These are phyloP conservation scores for Suillus decipiens DNA, from an alignment of 768 basidiomycete genomes.

Conservation along the genomic window DNA sequence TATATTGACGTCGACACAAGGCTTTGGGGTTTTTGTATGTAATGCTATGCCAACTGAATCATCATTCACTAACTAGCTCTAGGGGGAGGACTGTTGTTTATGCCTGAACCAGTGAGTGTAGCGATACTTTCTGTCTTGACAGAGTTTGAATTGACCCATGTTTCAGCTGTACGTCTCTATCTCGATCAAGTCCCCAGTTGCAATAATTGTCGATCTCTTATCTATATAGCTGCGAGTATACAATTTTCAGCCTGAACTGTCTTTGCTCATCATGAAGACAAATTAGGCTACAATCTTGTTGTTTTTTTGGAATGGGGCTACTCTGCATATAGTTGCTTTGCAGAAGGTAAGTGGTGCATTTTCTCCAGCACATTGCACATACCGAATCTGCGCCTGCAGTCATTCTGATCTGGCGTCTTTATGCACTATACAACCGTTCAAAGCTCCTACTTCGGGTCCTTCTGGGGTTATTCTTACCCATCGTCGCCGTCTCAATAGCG, in stretches of 20 bases:
- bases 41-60: neutral
- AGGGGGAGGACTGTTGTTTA: slow-evolving; percentile 5
- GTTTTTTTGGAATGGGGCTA: neutral
- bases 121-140: neutral
- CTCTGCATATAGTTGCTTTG: neutral
- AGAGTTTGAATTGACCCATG: neutral
- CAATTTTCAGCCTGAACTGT: neutral
- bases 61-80: neutral
- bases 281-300: neutral
- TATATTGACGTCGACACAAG: neutral
- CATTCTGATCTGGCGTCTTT: slow-evolving; percentile 4
- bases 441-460: neutral
- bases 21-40: neutral
- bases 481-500: neutral
- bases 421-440: neutral
- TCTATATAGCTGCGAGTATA: neutral
- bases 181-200: neutral
- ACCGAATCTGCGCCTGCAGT: neutral
- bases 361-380: neutral
- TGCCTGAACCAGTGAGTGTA: neutral
- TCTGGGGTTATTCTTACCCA: neutral
- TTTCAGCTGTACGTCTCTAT: neutral
- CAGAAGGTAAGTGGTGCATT: neutral
- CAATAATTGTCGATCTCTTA: neutral
- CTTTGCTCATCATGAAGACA: neutral